phyloP scores from a whole-genome alignment of 2,329 filamentous ascomycete genomes.

The Thielaviopsis populi region DNA sequence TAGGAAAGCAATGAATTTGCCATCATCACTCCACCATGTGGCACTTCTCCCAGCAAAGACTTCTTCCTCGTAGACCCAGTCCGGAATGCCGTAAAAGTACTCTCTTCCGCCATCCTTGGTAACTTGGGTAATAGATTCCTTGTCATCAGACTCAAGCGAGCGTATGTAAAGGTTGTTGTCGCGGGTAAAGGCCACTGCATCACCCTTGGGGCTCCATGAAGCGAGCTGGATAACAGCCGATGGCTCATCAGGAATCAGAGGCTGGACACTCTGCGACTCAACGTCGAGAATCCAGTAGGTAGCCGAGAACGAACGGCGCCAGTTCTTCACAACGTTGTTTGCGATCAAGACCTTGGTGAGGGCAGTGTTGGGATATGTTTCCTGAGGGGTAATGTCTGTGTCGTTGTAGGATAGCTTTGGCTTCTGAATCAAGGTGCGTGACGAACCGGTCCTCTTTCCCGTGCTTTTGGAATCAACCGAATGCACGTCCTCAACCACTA shows the following conservation, averaged over 20 bases:
- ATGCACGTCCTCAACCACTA: constrained; percentile 77
- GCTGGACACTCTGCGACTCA: constrained; percentile 56
- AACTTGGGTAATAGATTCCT: constrained; percentile 45
- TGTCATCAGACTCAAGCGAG: constrained; percentile 29
- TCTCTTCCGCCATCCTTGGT: constrained; percentile 77
- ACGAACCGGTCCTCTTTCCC: constrained; percentile 26
- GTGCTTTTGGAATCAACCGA: constrained; percentile 24
- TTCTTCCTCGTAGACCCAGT: constrained; percentile 81
- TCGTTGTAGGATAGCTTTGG: constrained; percentile 45
- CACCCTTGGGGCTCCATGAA: constrained; percentile 73
- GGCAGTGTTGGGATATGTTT: constrained; percentile 64
- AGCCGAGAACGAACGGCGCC: constrained; percentile 78
- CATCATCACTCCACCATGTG: constrained; percentile 91
- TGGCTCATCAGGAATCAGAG: constrained; percentile 56
- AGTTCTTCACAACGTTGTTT: constrained; percentile 58
- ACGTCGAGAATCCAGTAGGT: constrained; percentile 91
- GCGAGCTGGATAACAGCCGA: constrained; percentile 64
- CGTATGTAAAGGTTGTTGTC: constrained; percentile 85
- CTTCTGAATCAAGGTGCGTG: constrained; percentile 61
- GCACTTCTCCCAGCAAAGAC: constrained; percentile 59
- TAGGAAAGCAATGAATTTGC: constrained; percentile 78
- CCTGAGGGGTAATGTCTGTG: constrained; percentile 38
- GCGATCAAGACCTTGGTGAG: constrained; percentile 75
- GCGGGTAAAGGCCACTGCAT: constrained; percentile 77
- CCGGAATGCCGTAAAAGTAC: constrained; percentile 88